A percentile compares a stretch with the other conserved stretches of the same genome.
Conservation (phyloP, 768 basidiomycete genomes). For the Kockovaella imperatae region DNA sequence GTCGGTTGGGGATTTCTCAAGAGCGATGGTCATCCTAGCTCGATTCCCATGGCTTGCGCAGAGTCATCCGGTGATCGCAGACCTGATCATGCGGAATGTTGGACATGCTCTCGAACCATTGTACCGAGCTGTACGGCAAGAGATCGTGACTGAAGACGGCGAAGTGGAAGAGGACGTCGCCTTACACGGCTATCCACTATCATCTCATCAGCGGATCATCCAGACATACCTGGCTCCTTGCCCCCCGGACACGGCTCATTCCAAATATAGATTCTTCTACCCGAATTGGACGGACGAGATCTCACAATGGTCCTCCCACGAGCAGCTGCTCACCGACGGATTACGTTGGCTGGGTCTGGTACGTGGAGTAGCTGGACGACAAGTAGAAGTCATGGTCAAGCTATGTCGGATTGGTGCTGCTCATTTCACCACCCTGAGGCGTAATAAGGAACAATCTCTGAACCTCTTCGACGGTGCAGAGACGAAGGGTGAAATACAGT, state of each 20-base stretch:
- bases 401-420: conserved; percentile 63
- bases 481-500: background rate
- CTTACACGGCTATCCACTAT: conserved; percentile 3
- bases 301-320: conserved; percentile 57
- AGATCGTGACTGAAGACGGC: background rate
- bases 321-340: conserved; percentile 66
- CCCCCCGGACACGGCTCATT: conserved; percentile 65
- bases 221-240: conserved; percentile 72
- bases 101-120: conserved; percentile 62
- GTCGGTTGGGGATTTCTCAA: conserved; percentile 71
- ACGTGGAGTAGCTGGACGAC: conserved; percentile 71
- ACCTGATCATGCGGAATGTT: conserved; percentile 71
- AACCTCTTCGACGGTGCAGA: background rate
- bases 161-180: conserved; percentile 10
- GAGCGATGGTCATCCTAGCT: conserved; percentile 68
- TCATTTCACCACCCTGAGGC: conserved; percentile 18
- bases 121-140: conserved; percentile 47
- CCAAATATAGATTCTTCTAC: conserved; percentile 86
- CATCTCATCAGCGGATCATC: conserved; percentile 48
- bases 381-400: conserved; percentile 68
- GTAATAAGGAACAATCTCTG: conserved; percentile 26
- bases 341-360: conserved; percentile 73
- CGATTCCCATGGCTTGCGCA: conserved; percentile 80
- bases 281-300: conserved; percentile 70
- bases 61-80: conserved; percentile 72